These are phyloP conservation scores for Chamaecyparis obtusa DNA, from an alignment of 75 land plant genomes.

Conservation along the genomic window DNA sequence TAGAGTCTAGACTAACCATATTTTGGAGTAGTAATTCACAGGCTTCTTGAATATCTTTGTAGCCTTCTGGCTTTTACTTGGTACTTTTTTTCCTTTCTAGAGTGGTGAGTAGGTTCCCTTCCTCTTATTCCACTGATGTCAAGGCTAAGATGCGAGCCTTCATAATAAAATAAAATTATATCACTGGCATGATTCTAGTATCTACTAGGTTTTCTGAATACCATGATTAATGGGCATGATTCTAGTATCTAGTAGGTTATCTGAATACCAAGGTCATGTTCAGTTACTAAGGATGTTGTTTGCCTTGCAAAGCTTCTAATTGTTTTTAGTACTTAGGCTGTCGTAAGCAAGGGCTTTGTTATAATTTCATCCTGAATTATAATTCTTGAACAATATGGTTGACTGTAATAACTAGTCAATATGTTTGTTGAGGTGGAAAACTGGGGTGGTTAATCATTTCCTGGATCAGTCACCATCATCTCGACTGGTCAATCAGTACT, in stretches of 20 bases:
- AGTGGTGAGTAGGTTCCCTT: not conserved
- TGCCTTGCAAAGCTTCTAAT: not conserved
- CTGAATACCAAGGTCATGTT: not conserved
- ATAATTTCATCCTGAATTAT: too few relatives aligned
- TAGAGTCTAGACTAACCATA: not conserved
- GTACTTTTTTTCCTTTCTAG: not conserved
- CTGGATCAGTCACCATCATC: not conserved
- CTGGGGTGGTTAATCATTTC: not conserved
- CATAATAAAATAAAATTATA: too few relatives aligned
- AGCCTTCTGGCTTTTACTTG: not conserved
- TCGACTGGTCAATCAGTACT: not conserved
- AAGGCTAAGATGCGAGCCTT: not conserved
- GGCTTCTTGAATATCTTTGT: not conserved
- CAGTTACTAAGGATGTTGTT: not conserved
- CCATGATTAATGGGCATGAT: not conserved
- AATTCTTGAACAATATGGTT: too few relatives aligned
- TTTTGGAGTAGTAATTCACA: not conserved
- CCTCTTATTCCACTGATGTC: not conserved
- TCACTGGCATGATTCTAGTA: not conserved
- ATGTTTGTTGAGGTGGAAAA: not conserved
- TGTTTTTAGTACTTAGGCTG: not conserved
- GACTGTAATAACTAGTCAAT: not conserved
- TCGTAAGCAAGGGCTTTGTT: not conserved
- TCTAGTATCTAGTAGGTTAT: not conserved
- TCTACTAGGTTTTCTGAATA: not conserved